Percentiles rank a stretch among this genome's conserved stretches.
Conservation (phyloP, 2,329 filamentous ascomycete genomes). For the Talaromyces funiculosus region DNA sequence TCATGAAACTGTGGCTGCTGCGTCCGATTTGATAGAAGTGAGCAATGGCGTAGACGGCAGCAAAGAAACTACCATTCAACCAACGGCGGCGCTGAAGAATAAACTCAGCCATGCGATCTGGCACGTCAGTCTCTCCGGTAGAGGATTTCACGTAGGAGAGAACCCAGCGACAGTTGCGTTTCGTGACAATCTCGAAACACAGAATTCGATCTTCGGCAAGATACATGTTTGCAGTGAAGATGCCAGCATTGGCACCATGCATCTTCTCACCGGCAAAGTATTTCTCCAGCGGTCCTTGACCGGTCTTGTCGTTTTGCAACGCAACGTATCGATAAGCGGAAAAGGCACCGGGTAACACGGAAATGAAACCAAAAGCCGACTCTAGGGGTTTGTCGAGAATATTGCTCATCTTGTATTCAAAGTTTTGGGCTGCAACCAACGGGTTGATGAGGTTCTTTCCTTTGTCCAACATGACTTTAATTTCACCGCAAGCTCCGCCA, state of each 20-base stretch:
- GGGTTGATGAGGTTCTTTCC: conserved; percentile 90
- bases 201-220: conserved; percentile 48
- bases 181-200: conserved; percentile 78
- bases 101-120: conserved; percentile 87
- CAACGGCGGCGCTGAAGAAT: conserved; percentile 93
- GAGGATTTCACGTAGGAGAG: conserved; percentile 97
- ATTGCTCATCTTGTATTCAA: conserved; percentile 99
- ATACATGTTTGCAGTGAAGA: conserved; percentile 84
- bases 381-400: conserved; percentile 97
- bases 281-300: conserved; percentile 85
- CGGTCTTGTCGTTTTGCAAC: conserved; percentile 93
- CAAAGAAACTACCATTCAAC: conserved; percentile 98
- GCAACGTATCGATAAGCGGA: conserved; percentile 96
- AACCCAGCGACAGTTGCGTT: conserved; percentile 96
- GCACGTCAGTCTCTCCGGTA: conserved; percentile 94
- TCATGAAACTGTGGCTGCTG: conserved; percentile 78
- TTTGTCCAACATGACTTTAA: conserved; percentile 89
- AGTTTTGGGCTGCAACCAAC: conserved; percentile 92
- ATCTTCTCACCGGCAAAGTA: conserved; percentile 97
- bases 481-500: conserved; percentile 94
- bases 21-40: conserved; percentile 97
- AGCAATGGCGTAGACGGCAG: conserved; percentile 86
- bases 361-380: conserved; percentile 96
- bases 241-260: conserved; percentile 84
- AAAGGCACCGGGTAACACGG: conserved; percentile 91